Evolutionary conservation across 768 basidiomycete species (phyloP).

Genomic region (Mycena rebaudengoi): DNA sequence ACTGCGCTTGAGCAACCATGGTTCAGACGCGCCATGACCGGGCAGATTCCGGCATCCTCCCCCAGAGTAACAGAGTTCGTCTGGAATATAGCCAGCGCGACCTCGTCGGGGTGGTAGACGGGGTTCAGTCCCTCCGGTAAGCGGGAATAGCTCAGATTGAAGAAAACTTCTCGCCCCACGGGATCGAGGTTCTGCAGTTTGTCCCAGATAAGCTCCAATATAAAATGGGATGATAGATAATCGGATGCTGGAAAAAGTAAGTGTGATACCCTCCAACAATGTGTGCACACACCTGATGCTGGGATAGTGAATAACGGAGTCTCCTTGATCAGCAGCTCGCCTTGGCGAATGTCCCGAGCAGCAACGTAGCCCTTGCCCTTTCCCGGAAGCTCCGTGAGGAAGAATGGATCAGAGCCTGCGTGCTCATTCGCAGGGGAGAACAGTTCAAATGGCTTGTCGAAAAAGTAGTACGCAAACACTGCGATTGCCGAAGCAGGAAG

Average conservation of each 20-base stretch:
- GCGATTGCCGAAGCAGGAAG: too few relatives aligned
- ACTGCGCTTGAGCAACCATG: conserved; percentile 75
- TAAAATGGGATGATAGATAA: conserved; percentile 57
- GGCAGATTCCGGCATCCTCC: conserved; percentile 64
- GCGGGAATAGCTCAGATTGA: conserved; percentile 65
- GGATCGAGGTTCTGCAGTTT: conserved; percentile 43
- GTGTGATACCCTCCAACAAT: not conserved
- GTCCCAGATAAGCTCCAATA: conserved; percentile 49
- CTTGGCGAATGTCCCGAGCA: conserved; percentile 63
- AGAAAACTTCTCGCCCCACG: conserved; percentile 50
- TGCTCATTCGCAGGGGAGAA: not conserved
- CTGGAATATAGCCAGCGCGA: conserved; percentile 72
- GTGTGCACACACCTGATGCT: conserved; percentile 45
- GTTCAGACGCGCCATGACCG: conserved; percentile 71
- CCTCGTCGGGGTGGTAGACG: conserved; percentile 47
- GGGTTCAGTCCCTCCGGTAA: conserved; percentile 53
- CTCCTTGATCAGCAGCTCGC: conserved; percentile 66
- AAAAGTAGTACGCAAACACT: conserved; percentile 4
- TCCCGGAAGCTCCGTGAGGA: conserved; percentile 58
- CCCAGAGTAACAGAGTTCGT: conserved; percentile 72
- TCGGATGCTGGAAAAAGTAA: not conserved
- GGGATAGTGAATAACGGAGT: conserved; percentile 64
- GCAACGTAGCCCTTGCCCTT: conserved; percentile 66
- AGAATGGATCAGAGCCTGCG: conserved; percentile 29
- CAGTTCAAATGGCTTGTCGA: not conserved